A percentile compares a stretch with the other conserved stretches of the same genome.
Conservation (phyloP, 2,329 filamentous ascomycete species). For the Fonsecaea nubica region DNA sequence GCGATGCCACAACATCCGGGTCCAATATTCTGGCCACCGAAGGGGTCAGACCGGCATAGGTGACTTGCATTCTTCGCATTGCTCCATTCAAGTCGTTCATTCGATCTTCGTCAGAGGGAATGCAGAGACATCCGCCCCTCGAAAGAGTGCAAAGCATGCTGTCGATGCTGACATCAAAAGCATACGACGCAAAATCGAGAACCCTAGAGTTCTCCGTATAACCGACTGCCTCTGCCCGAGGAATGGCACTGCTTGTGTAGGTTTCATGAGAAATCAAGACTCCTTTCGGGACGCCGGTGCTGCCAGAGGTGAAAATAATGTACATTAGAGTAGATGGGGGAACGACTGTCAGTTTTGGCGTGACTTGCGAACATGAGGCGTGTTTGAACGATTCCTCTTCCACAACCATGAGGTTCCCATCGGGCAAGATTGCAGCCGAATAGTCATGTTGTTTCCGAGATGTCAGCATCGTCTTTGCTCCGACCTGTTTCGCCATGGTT, state of each 20-base stretch:
- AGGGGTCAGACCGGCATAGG: conserved; percentile 64
- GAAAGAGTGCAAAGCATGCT: conserved; percentile 49
- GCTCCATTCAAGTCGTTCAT: conserved; percentile 57
- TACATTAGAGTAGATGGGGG: conserved; percentile 46
- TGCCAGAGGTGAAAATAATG: conserved; percentile 47
- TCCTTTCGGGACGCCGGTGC: conserved; percentile 43
- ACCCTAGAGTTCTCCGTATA: conserved; percentile 44
- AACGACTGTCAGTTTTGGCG: conserved; percentile 38
- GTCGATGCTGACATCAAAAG: conserved; percentile 55
- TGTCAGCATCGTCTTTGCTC: conserved; percentile 45
- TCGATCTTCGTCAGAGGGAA: conserved; percentile 52
- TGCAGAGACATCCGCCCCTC: conserved; percentile 56
- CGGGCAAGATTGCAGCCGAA: conserved; percentile 44
- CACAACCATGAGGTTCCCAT: conserved; percentile 42
- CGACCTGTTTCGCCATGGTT: conserved; percentile 47
- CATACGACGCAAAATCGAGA: conserved; percentile 54
- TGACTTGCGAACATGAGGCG: conserved; percentile 21
- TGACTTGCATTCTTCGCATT: conserved; percentile 60
- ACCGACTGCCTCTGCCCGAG: conserved; percentile 59
- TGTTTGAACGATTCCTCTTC: conserved; percentile 41
- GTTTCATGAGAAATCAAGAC: conserved; percentile 47
- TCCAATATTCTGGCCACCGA: conserved; percentile 60
- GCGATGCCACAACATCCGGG: conserved; percentile 52
- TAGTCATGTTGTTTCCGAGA: conserved; percentile 44
- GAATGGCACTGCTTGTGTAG: conserved; percentile 47